Evolutionary conservation across 495 filamentous ascomycete species (phyloP).

Genomic region (Penicillium manginii): DNA sequence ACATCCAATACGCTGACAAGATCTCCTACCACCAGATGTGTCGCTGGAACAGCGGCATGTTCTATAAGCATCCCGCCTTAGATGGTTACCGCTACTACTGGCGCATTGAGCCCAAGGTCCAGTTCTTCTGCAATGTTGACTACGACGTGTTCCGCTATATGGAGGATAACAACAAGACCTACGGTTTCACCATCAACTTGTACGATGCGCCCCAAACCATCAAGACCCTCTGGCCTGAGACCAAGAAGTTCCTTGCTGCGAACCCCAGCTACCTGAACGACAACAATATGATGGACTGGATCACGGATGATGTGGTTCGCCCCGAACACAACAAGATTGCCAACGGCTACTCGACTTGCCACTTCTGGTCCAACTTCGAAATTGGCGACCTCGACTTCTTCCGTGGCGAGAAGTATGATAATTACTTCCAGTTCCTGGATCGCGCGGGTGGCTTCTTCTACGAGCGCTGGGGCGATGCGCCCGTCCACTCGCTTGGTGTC

Average conservation of each 20-base stretch:
- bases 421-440: constrained; percentile 96
- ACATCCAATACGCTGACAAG: constrained; percentile 86
- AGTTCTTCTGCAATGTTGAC: constrained; percentile 99
- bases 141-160: constrained; percentile 99
- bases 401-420: constrained; percentile 86
- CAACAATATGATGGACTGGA: constrained; percentile 86
- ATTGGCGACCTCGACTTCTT: constrained; percentile 96
- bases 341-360: constrained; percentile 97
- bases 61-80: constrained; percentile 94
- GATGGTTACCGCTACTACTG: constrained; percentile 88
- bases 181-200: constrained; percentile 98
- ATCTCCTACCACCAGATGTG: constrained; percentile 99
- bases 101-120: constrained; percentile 98
- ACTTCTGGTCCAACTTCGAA: constrained; percentile 99
- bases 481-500: constrained; percentile 94
- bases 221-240: constrained; percentile 93
- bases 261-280: constrained; percentile 80
- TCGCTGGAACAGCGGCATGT: constrained; percentile 97
- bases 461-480: constrained; percentile 98
- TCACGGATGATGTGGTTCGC: constrained; percentile 75
- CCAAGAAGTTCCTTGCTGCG: constrained; percentile 80
- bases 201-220: constrained; percentile 90
- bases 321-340: constrained; percentile 80
- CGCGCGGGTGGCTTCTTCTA: constrained; percentile 97
- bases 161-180: constrained; percentile 96